Evolutionary conservation across 306 rosid genomes (phyloP), one percentile per base, ranked within the genome.

Genomic region (Albizia julibrissin): DNA sequence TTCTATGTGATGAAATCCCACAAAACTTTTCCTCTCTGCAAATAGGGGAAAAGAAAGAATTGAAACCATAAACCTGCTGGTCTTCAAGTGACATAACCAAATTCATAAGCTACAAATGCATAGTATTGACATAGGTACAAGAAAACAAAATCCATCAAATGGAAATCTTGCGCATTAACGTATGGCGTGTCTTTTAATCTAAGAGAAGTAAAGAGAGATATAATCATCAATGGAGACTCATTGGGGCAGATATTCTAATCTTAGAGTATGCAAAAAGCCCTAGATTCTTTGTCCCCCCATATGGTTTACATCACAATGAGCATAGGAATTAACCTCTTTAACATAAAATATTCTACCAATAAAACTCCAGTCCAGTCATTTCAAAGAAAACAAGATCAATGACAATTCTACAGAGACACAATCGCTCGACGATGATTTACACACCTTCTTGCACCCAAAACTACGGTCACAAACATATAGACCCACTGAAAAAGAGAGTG

Each of bases 231-330:
- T 72, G 81, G 26, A 77, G 84, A 42, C 70, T 78, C 78, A 81
- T 4, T 56, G 24, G 37, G 72, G 75, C 52, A 71, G 47, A 78
- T 11, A 79, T 86, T 80, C 79, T 81, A 83, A 89, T 86, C 87
- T 79, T 81, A 61, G 72, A 75, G 77, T 77, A 71, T 59, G 67
- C 78, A 74, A 86, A 67, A 86, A 86, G 87, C 86, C 91, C 79
- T 88, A 77, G 80, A 87, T 85, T 81, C 84, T 74, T 82, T 61
- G 80, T 34, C 85, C 78, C 46, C 75, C 82, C 72, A 64, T n/a
- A 76, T 26, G 56, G 78, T 80, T 66, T 65, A 82, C 31, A 79
- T 66, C 90, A 79, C 83, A 82, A 79, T 75, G 79, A 78, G 79
- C 79, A 69, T 15, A 72, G 34, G 43, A 72, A 80, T 46, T 70